Base-by-base conservation (phyloP, 129 eudicot genomes). In the Solidago caesia region DNA sequence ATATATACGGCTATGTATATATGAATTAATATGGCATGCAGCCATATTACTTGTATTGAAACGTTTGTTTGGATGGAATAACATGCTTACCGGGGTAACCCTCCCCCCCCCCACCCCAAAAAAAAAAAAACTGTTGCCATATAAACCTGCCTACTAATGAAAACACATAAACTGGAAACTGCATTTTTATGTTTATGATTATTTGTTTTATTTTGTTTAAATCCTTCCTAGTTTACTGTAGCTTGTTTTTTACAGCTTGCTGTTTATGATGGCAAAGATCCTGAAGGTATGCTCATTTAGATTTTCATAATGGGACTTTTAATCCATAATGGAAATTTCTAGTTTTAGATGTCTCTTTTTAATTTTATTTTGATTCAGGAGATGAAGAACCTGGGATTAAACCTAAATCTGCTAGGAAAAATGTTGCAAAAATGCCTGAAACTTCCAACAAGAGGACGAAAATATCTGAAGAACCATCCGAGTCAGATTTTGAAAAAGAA, bases 191-290 rank as follows among this genome's bases (percentile, higher is more conserved):
- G 62, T 47, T 15, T 59, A 25, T 1, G 6, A 59, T 61, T 60
- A 16, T 61, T 25, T 47, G 13, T 45, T 27, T 5, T 33, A 33
- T 45, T 62, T 46, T 15, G 21, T 46, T 73, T 7, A n/a, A 13
- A n/a, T 14, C n/a, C 55, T 13, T 14, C n/a, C 42, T 13, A 27
- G 10, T 29, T 61, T 33, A 68, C 73, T 10, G 1, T 49, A 49
- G 46, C 60, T 6, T 46, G 25, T 78, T 70, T 56, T 71, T 75
- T 73, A 72, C 87, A 94, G 97, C 88, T 94, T 70, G 97, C 91
- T 76, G 82, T 94, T 53, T 83, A 90, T 60, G 97, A 94, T 70
- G 97, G 88, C 49, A 93, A 85, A 71, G 51, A 80, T 46, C 90
- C 70, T 6, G 96, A 86, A 90, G 96, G 69, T 68, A 72, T 21